Evolutionary conservation across 83 land plant genomes (phyloP).

Genomic region (Thuja plicata): DNA sequence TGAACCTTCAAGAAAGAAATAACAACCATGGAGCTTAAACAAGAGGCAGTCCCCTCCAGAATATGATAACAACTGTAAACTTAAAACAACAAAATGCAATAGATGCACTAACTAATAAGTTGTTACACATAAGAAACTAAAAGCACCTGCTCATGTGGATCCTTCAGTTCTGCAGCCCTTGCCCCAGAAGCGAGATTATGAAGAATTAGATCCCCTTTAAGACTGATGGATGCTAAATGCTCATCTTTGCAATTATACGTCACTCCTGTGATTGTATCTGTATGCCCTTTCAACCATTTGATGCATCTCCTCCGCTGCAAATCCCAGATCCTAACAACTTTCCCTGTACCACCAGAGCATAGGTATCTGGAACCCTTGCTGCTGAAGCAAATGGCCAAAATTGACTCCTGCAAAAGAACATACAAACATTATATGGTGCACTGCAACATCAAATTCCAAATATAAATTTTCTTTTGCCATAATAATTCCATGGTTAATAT

Average conservation of each 20-base stretch:
- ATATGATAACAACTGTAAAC: not conserved
- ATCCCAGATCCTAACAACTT: slow-evolving; percentile 96
- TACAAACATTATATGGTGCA: not conserved
- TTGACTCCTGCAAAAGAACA: slow-evolving; percentile 69
- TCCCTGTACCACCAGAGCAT: slow-evolving; percentile 92
- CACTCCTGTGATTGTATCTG: slow-evolving; percentile 87
- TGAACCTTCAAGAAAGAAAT: not conserved
- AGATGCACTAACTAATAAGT: not conserved
- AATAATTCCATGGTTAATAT: not conserved
- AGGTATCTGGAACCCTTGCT: slow-evolving; percentile 92
- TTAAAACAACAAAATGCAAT: not conserved
- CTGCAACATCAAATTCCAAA: not conserved
- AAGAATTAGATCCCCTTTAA: slow-evolving; percentile 89
- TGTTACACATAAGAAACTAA: slow-evolving; percentile 6
- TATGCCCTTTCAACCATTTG: slow-evolving; percentile 94
- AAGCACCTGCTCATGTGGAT: slow-evolving; percentile 90
- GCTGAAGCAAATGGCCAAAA: slow-evolving; percentile 81
- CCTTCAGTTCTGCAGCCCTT: slow-evolving; percentile 82
- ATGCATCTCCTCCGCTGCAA: slow-evolving; percentile 92
- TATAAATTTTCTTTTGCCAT: not conserved
- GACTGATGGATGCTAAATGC: slow-evolving; percentile 93
- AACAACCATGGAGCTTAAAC: not conserved
- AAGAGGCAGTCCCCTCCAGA: not conserved
- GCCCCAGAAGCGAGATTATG: slow-evolving; percentile 97
- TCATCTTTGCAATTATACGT: slow-evolving; percentile 97